phyloP scores from a whole-genome alignment of 2,329 filamentous ascomycete genomes.

The Sarocladium oryzae region DNA sequence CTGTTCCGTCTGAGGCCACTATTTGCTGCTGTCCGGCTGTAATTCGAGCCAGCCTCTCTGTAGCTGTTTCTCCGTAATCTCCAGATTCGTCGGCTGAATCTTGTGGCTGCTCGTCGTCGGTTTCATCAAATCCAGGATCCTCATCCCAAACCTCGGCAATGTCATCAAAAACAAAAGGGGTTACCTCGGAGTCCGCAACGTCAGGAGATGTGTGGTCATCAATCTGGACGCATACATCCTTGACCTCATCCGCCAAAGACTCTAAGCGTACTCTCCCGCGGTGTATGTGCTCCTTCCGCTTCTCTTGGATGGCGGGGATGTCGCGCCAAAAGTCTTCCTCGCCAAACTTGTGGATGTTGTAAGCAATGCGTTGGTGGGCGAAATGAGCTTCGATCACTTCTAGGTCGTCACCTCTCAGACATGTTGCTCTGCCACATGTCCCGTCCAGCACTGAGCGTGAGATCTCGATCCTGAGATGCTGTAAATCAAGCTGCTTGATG shows the following conservation, averaged over 20 bases:
- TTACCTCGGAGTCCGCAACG: not conserved
- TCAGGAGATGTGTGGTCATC: not conserved
- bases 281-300: slow-evolving; percentile 10
- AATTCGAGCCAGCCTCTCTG: too few relatives aligned
- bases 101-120: not conserved
- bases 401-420: slow-evolving; percentile 9
- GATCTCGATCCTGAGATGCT: slow-evolving; percentile 30
- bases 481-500: slow-evolving; percentile 27
- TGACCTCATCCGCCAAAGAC: not conserved
- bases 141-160: not conserved
- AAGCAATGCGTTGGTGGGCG: not conserved
- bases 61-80: too few relatives aligned
- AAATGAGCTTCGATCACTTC: not conserved
- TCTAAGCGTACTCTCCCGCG: slow-evolving; percentile 14
- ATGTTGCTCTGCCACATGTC: not conserved
- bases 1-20: too few relatives aligned
- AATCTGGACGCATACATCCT: not conserved
- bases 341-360: slow-evolving; percentile 3
- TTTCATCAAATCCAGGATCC: not conserved
- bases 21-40: too few relatives aligned
- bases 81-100: too few relatives aligned
- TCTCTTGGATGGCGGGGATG: slow-evolving; percentile 15
- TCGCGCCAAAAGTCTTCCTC: slow-evolving; percentile 15
- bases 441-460: not conserved
- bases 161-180: not conserved